These are phyloP conservation scores for Chromosphaera perkinsii DNA, from an alignment of 208 protist genomes.

Conservation along the genomic window DNA sequence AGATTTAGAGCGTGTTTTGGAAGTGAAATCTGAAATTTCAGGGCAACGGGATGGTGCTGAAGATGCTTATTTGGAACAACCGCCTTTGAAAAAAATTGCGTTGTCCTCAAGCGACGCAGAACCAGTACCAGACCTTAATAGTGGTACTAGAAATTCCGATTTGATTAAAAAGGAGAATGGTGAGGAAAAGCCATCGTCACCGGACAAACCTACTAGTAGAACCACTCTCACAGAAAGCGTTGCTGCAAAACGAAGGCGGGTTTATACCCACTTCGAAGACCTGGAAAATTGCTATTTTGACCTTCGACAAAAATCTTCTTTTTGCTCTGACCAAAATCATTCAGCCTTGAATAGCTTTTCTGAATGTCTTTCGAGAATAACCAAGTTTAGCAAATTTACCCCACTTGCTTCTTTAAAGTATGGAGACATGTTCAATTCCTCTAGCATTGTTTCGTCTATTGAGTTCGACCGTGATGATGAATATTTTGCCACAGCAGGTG, in stretches of 20 bases:
- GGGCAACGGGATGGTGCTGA: not conserved
- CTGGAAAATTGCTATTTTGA: conserved; percentile 36
- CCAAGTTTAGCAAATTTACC: conserved; percentile 31
- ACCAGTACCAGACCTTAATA: not conserved
- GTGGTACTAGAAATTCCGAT: no score
- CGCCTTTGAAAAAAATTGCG: not conserved
- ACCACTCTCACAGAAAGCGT: not conserved
- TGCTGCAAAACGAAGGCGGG: not conserved
- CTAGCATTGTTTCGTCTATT: no score
- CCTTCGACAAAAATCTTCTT: no score
- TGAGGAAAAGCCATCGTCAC: not conserved
- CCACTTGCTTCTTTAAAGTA: conserved; percentile 31
- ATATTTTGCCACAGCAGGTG: conserved; percentile 51
- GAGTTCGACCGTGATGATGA: conserved; percentile 51
- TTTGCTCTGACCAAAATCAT: not conserved
- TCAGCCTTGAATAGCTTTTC: conserved; percentile 33
- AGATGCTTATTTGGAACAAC: not conserved
- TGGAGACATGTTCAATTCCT: conserved; percentile 40
- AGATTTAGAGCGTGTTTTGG: not conserved
- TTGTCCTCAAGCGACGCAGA: not conserved
- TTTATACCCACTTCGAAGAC: conserved; percentile 41
- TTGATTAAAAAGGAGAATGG: no score
- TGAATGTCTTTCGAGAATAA: conserved; percentile 34
- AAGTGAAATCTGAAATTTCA: not conserved
- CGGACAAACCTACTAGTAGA: not conserved